phyloP scores from a whole-genome alignment of 2,329 filamentous ascomycete genomes.

The Cladosporium sp. region DNA sequence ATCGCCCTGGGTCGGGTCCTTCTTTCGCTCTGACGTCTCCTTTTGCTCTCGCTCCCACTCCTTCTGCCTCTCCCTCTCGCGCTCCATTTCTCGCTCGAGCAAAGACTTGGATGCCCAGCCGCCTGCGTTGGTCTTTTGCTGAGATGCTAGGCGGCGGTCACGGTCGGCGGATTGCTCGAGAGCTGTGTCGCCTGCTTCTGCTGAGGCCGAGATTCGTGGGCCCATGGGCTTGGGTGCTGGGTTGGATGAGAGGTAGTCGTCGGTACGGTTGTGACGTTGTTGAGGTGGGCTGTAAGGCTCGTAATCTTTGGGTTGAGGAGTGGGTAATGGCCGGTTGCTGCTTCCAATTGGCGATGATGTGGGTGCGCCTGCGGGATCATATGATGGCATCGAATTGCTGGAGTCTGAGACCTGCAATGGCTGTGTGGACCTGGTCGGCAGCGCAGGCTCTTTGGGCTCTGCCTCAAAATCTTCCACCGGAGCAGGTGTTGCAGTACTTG shows the following conservation, averaged over 20 bases:
- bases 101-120: constrained; percentile 66
- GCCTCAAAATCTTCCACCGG: background rate
- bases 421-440: constrained; percentile 10
- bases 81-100: constrained; percentile 75
- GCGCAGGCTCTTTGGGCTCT: constrained; percentile 5
- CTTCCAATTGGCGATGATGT: constrained; percentile 19
- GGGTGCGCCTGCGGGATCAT: constrained; percentile 15
- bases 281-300: constrained; percentile 21
- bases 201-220: constrained; percentile 34
- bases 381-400: constrained; percentile 15
- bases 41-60: constrained; percentile 77
- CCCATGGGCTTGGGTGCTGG: constrained; percentile 46
- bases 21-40: constrained; percentile 55
- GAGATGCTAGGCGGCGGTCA: constrained; percentile 54
- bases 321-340: constrained; percentile 24
- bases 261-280: constrained; percentile 45
- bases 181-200: constrained; percentile 44
- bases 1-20: constrained; percentile 56
- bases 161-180: constrained; percentile 55
- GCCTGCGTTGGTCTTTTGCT: constrained; percentile 58
- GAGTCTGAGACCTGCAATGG: constrained; percentile 15
- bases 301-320: constrained; percentile 21
- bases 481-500: background rate
- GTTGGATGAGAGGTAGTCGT: constrained; percentile 55
- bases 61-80: constrained; percentile 68